Evolutionary conservation across 78 protist genomes (phyloP).

Genomic region (Protostelium mycophagum): DNA sequence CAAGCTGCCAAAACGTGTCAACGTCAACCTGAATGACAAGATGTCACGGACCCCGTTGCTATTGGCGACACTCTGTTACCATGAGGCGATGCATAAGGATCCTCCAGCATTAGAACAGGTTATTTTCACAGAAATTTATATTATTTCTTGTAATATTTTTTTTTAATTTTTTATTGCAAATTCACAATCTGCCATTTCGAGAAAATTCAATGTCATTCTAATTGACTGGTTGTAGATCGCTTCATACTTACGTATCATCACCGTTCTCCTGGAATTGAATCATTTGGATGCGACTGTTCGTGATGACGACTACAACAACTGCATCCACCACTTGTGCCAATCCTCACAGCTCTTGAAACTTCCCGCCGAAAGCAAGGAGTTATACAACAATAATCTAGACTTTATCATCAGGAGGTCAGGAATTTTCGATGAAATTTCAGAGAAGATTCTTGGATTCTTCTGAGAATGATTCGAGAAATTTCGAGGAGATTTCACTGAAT

Average conservation of each 20-base stretch:
- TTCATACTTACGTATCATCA: background rate
- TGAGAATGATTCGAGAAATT: too few relatives aligned
- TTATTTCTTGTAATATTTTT: too few relatives aligned
- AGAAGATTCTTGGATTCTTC: too few relatives aligned
- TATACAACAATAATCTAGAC: background rate
- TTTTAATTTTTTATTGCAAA: too few relatives aligned
- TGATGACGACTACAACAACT: background rate
- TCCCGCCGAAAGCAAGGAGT: background rate
- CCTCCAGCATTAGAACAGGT: background rate
- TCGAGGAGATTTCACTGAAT: too few relatives aligned
- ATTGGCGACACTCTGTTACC: background rate
- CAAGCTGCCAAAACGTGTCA: background rate
- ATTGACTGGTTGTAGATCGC: background rate
- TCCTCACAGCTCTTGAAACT: background rate
- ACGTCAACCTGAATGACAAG: background rate
- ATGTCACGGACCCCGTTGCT: background rate
- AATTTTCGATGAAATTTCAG: too few relatives aligned
- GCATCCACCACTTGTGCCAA: background rate
- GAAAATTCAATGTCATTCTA: background rate
- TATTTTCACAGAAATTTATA: too few relatives aligned
- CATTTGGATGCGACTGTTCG: background rate
- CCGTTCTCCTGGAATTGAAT: background rate
- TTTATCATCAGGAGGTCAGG: background rate
- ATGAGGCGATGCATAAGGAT: background rate
- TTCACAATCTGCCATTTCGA: too few relatives aligned